Evolutionary conservation across 202 grass and related monocot species (phyloP), one percentile per base, ranked within the genome.

Genomic region (Musa balbisiana): DNA sequence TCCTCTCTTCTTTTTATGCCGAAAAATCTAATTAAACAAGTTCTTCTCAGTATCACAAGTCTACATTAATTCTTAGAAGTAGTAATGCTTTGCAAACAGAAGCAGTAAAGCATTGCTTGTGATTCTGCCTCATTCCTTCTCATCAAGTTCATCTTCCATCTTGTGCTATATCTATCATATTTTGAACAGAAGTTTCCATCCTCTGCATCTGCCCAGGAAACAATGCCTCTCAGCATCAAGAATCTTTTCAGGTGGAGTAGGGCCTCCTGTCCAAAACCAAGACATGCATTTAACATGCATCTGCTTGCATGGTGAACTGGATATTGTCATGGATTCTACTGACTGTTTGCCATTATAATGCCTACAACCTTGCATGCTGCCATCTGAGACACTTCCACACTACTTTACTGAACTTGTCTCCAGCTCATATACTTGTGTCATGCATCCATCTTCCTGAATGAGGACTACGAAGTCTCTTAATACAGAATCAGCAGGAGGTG

Each of bases 261-360:
- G 19, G 43, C 27, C 14, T 19, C 15, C 17, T n/a, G 49, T 71
- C 49, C 5, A 53, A 50, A 72, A 22, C 49, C 50, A 23, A 15
- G 2, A 24, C 21, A 51, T 25, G 10, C 9, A 72, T 53, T 52
- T 10, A 24, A 52, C 53, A 26, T 26, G n/a, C 13, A 9, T 25
- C 22, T 73, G 21, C 9, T 73, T 11, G 51, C 52, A 20, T 23
- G 71, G 27, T 52, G 29, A 73, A 73, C 2, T 55, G 52, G 71
- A 55, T 22, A 5, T 8, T 27, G 16, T 73, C 10, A 55, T 14
- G 20, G 70, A 73, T 73, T 73, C 21, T 54, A 8, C 2, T 71
- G 68, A 15, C 10, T 71, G 68, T 71, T 71, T 71, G 68, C 49
- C 20, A 51, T 19, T 51, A 71, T 14, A 71, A 71, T 21, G 8